Evolutionary conservation across 345 rosid species (phyloP).

Genomic region (rapeseed (Brassica napus)): Da-Ae NC_063452.1:41747001-41747500

Average conservation of each 20-base stretch:
- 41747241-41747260: background rate
- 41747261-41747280: background rate
- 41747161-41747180: slow-evolving; percentile 64
- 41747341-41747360: background rate
- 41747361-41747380: background rate
- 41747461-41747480: slow-evolving; percentile 99
- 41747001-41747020: background rate
- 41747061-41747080: slow-evolving; percentile 5
- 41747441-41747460: slow-evolving; percentile 55
- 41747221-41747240: background rate
- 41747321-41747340: background rate
- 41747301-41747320: slow-evolving; percentile 9
- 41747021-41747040: background rate
- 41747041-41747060: slow-evolving; percentile 17
- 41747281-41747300: background rate
- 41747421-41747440: slow-evolving; percentile 63
- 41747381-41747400: background rate
- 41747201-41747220: slow-evolving; percentile 30
- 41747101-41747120: slow-evolving; percentile 96
- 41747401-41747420: slow-evolving; percentile 43
- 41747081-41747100: slow-evolving; percentile 51
- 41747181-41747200: slow-evolving; percentile 87
- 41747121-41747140: slow-evolving; percentile 97
- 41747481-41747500: slow-evolving; percentile 85
- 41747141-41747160: slow-evolving; percentile 98